phyloP scores from a whole-genome alignment of 805 yeast species.

The Pichia heedii region DNA sequence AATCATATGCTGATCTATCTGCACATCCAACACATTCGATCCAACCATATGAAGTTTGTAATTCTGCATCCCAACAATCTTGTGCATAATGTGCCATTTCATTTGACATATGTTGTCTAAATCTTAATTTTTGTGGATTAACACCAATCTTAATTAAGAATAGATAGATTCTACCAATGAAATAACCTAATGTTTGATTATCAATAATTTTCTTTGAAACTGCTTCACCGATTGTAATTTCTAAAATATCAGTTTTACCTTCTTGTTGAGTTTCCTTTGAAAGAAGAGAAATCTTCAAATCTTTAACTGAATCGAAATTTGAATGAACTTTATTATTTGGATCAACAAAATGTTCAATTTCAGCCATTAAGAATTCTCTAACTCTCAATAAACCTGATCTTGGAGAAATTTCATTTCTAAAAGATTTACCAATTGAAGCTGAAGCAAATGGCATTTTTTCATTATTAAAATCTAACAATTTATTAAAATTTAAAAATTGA shows the following conservation, averaged over 20 bases:
- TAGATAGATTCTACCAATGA: conserved; percentile 83
- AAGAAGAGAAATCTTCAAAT: conserved; percentile 65
- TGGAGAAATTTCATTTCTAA: conserved; percentile 98
- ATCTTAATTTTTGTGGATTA: conserved; percentile 72
- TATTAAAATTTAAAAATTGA: conserved; percentile 91
- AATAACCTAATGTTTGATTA: conserved; percentile 95
- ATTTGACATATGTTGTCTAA: conserved; percentile 97
- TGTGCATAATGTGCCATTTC: conserved; percentile 99
- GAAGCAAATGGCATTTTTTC: conserved; percentile 99
- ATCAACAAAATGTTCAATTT: conserved; percentile 97
- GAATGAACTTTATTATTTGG: conserved; percentile 81
- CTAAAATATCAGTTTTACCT: conserved; percentile 65
- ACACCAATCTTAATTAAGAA: conserved; percentile 88
- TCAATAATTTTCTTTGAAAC: conserved; percentile 83
- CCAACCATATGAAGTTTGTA: conserved; percentile 96
- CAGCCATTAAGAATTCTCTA: conserved; percentile 98
- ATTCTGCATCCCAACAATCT: conserved; percentile 99
- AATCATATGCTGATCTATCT: conserved; percentile 96
- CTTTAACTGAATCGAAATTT: conserved; percentile 66
- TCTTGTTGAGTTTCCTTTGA: conserved; percentile 83
- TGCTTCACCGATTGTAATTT: conserved; percentile 79
- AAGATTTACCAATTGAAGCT: conserved; percentile 96
- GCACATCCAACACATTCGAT: conserved; percentile 99
- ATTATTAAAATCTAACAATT: conserved; percentile 89
- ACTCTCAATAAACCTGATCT: conserved; percentile 96